These are phyloP conservation scores for Penicillium herquei DNA, from an alignment of 495 filamentous ascomycete genomes.

Conservation along the genomic window DNA sequence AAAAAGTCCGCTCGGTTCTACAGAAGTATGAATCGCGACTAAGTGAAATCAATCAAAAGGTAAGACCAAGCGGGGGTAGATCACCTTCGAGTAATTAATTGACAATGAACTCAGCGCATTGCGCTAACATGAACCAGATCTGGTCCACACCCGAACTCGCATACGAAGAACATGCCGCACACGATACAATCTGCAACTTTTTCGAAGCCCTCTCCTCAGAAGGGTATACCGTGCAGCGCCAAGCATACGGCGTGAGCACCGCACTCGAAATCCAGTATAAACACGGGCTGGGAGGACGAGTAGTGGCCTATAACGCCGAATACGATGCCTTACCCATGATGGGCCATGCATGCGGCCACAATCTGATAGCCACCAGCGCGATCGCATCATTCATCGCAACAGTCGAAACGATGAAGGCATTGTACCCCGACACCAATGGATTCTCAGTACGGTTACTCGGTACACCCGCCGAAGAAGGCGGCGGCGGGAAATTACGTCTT, in stretches of 20 bases:
- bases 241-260: constrained; percentile 51
- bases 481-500: constrained; percentile 47
- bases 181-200: constrained; percentile 46
- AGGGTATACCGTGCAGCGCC: constrained; percentile 36
- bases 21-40: constrained; percentile 32
- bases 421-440: constrained; percentile 5
- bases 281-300: constrained; percentile 27
- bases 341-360: constrained; percentile 50
- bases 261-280: constrained; percentile 54
- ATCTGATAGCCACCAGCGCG: constrained; percentile 44
- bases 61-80: constrained; percentile 12
- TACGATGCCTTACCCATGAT: constrained; percentile 51
- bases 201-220: constrained; percentile 31
- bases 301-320: constrained; percentile 51
- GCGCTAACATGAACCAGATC: constrained; percentile 23
- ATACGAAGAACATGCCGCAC: constrained; percentile 52
- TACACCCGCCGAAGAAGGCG: constrained; percentile 44
- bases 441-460: constrained; percentile 38
- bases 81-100: too few species aligned
- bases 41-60: constrained; percentile 45
- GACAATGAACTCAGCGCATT: too few species aligned
- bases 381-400: constrained; percentile 43
- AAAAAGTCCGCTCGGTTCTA: constrained; percentile 25
- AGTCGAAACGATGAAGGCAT: constrained; percentile 27
- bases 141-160: constrained; percentile 53